Percentiles rank a stretch among this genome's conserved stretches.
phyloP scores from a whole-genome alignment of 495 filamentous ascomycete species.

The Daldinia grandis region DNA sequence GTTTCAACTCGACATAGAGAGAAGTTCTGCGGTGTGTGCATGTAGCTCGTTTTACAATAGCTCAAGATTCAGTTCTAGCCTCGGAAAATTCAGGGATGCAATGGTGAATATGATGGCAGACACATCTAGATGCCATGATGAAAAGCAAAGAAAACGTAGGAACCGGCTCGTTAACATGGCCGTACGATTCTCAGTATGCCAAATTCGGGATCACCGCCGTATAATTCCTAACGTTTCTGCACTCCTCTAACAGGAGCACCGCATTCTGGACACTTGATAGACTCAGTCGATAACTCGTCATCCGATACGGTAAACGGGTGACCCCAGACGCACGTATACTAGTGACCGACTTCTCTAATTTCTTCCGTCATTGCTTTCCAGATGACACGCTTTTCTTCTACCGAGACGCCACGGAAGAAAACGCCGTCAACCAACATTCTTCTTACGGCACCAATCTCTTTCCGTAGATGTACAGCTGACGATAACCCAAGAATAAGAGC shows the following conservation, averaged over 20 bases:
- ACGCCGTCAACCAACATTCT: background rate
- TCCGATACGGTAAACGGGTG: background rate
- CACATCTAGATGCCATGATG: background rate
- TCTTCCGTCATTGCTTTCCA: background rate
- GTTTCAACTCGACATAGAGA: background rate
- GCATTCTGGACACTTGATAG: background rate
- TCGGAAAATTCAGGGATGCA: background rate
- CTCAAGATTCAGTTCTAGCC: background rate
- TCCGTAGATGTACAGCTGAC: constrained; percentile 3
- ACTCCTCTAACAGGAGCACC: background rate
- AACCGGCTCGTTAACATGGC: background rate
- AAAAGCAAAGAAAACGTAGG: background rate
- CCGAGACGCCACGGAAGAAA: background rate
- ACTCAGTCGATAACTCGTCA: background rate
- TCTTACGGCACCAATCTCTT: background rate
- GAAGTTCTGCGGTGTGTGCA: background rate
- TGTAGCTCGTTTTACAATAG: background rate
- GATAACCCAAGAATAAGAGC: background rate
- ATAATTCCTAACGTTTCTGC: background rate
- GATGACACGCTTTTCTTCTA: background rate
- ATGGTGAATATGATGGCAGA: background rate
- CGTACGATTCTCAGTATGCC: background rate
- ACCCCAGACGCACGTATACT: background rate
- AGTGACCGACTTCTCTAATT: background rate
- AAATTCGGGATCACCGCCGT: too few species aligned